These are phyloP conservation scores for Linnemannia zychae DNA, from an alignment of 192 early-diverging fungal genomes.

Conservation along the genomic window DNA sequence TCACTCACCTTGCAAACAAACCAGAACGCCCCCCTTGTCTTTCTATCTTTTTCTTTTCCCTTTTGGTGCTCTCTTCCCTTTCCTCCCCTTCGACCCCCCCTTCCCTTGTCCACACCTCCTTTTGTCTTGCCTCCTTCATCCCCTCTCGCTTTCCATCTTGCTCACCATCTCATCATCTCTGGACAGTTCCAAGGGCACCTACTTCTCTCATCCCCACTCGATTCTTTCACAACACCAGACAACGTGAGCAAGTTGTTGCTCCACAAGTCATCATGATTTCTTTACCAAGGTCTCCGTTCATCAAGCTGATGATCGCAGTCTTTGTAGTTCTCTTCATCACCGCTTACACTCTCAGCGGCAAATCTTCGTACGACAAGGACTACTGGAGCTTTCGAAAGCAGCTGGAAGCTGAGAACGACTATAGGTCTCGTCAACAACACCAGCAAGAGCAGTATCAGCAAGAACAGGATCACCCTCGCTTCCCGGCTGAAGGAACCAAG, in stretches of 20 bases:
- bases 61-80: background rate
- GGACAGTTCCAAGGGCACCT: background rate
- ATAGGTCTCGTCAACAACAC: constrained; percentile 12
- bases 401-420: background rate
- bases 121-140: background rate
- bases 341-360: constrained; percentile 5
- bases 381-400: constrained; percentile 21
- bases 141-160: background rate
- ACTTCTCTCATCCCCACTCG: background rate
- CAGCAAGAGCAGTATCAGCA: constrained; percentile 22
- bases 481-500: background rate
- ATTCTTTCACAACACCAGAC: background rate
- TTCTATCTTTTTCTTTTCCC: background rate
- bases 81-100: background rate
- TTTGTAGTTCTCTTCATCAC: constrained; percentile 16
- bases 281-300: constrained; percentile 39
- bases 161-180: background rate
- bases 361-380: constrained; percentile 5
- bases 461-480: constrained; percentile 1
- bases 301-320: constrained; percentile 27
- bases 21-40: background rate
- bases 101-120: background rate
- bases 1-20: background rate
- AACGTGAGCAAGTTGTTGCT: background rate
- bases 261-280: constrained; percentile 21